Conservation (phyloP, 1,284 basidiomycete genomes). For the Takashimella koratensis region DNA sequence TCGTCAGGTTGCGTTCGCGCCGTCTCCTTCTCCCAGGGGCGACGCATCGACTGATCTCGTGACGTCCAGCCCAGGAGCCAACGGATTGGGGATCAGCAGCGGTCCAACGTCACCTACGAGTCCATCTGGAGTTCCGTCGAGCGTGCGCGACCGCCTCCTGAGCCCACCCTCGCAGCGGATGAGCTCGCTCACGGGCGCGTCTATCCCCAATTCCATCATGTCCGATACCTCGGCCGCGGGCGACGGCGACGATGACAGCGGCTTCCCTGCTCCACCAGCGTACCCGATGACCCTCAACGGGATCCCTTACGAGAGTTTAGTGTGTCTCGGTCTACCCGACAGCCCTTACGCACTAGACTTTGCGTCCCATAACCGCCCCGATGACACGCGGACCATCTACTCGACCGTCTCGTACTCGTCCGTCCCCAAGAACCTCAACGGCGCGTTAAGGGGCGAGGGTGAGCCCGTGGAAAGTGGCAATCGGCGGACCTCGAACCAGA, state of each 20-base stretch:
- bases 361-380: slow-evolving; percentile 41
- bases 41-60: not conserved
- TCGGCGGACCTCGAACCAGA: not conserved
- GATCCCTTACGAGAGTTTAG: slow-evolving; percentile 74
- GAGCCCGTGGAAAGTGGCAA: slow-evolving; percentile 11
- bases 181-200: slow-evolving; percentile 25
- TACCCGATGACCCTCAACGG: slow-evolving; percentile 55
- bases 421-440: slow-evolving; percentile 50
- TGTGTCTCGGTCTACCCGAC: slow-evolving; percentile 72
- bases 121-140: slow-evolving; percentile 13
- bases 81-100: no score
- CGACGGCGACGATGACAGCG: slow-evolving; percentile 14
- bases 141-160: slow-evolving; percentile 23
- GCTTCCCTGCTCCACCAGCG: slow-evolving; percentile 21
- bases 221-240: slow-evolving; percentile 23
- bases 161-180: slow-evolving; percentile 7
- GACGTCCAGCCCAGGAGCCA: not conserved
- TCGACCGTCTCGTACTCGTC: slow-evolving; percentile 74
- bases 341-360: slow-evolving; percentile 59
- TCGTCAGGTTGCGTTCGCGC: slow-evolving; percentile 39
- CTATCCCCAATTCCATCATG: slow-evolving; percentile 29
- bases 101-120: slow-evolving; percentile 6
- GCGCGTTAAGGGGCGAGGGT: slow-evolving; percentile 12
- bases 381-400: slow-evolving; percentile 55
- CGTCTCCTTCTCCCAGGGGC: slow-evolving; percentile 1